Evolutionary conservation across 768 basidiomycete genomes (phyloP).

Genomic region (Lentinula lateritia): DNA sequence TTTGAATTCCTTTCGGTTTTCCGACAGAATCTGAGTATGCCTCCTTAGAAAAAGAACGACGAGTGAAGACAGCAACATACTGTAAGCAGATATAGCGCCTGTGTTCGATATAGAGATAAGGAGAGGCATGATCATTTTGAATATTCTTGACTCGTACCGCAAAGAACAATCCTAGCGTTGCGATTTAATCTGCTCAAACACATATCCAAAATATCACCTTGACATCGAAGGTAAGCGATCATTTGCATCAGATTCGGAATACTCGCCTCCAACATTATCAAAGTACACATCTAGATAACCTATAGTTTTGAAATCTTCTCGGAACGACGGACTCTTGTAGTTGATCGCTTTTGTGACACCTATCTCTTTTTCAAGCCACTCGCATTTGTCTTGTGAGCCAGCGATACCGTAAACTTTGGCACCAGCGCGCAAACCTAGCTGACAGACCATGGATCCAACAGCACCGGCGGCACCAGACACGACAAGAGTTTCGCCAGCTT

Average conservation of each 20-base stretch:
- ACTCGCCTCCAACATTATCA: conserved; percentile 68
- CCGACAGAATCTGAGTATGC: conserved; percentile 37
- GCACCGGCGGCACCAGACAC: conserved; percentile 90
- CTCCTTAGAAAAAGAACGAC: conserved; percentile 14
- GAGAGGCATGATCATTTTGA: neutral
- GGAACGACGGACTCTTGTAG: conserved; percentile 78
- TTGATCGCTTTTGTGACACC: conserved; percentile 82
- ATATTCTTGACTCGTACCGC: conserved; percentile 46
- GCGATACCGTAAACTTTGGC: conserved; percentile 87
- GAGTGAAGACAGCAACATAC: conserved; percentile 24
- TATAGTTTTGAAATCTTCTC: conserved; percentile 64
- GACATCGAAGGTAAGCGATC: too few species aligned
- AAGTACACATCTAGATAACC: conserved; percentile 84
- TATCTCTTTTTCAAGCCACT: conserved; percentile 79
- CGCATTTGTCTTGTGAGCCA: conserved; percentile 77
- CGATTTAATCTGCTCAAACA: conserved; percentile 69
- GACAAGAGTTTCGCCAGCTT: conserved; percentile 80
- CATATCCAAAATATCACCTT: conserved; percentile 76
- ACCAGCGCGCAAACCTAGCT: conserved; percentile 73
- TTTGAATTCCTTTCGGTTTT: conserved; percentile 60
- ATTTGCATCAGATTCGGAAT: too few species aligned
- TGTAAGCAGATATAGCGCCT: conserved; percentile 86
- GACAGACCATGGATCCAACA: conserved; percentile 79
- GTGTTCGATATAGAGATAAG: neutral
- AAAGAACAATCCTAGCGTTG: conserved; percentile 72